Base-by-base conservation (phyloP, 208 protist genomes). In the Crithidia sp. region DNA sequence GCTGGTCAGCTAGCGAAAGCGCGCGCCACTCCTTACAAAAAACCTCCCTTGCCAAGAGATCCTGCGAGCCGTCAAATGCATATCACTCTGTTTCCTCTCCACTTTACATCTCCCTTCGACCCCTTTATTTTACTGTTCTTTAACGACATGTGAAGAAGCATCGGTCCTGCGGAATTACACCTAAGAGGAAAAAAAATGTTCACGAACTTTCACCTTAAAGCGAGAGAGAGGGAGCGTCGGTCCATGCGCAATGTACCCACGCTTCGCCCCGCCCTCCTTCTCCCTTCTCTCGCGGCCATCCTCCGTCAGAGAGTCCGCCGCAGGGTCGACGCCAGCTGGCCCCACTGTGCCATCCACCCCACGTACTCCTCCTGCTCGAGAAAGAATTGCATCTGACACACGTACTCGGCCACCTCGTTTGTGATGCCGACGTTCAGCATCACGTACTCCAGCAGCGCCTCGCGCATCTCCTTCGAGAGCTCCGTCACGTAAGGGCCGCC, bases 301-400 rank as follows among this genome's bases (percentile, higher is more conserved):
- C 28, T 28, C 28, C 28, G 28, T 28, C 49, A 75, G 16, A 76
- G 69, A 0, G 70, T 61, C 2, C 49, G 57, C 44, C 28, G 19
- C 50, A 81, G 63, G 10, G 68, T 81, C 17, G 45, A 13, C 16
- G 86, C 81, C 2, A 91, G 44, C 50, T 89, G 77, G 8, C 76
- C 78, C 62, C 89, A 67, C 40, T 79, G 81, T 37, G 84, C 89
- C 17, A 96, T 71, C 90, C 92, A 96, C 4, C 75, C 77, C 69
- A 91, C 83, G 76, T 96, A 96, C 76, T 91, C 92, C 69, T 94
- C 87, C 68, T 96, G 92, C 75, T 96, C 92, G 55, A 93, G 61
- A 28, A 89, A 90, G 54, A 87, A 96, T 67, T 91, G 82, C 83
- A 93, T 86, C 66, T 96, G 92, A 53, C 88, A 92, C 28, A 96